Base-by-base conservation (phyloP, 441 rosid species). In the Geranium incanum region DNA sequence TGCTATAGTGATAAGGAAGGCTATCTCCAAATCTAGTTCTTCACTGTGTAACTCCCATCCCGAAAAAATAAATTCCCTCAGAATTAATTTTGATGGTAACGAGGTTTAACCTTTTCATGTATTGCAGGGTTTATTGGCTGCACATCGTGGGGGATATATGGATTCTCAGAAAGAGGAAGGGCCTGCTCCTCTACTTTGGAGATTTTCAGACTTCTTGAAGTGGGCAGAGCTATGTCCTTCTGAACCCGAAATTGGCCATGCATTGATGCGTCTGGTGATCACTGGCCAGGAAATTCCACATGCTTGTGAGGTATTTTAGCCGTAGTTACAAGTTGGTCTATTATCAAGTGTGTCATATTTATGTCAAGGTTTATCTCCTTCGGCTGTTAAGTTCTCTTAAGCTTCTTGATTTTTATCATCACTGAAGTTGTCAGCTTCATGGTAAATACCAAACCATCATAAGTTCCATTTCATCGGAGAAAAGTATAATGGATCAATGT, bases 141-240 rank as follows among this genome's bases (percentile, higher is more conserved):
- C 98, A 65, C 99, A 95, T 82, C 96, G 97, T 69, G 99, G 98
- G 75, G 99, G 98, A 45, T 95, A 95, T 78, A 88, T 95, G 80
- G 97, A 92, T 81, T 87, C 92, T 77, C 99, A 92, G 77, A 88
- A 88, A 80, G 98, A 95, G 77, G 98, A 95, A 85, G 99, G 99
- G 45, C 98, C 98, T 11, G 91, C 99, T 83, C 99, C 99, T 74
- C 79, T 93, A 28, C 69, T 95, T 78, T 93, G 98, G 98, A 88
- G 99, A 86, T 89, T 89, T 83, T 89, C 96, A n/a, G 98, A 95
- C 84, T 93, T 95, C 84, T 82, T 91, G 75, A 95, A 86, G 74
- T 93, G 99, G 99, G 96, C 99, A 1, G 94, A 91, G 84, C 94
- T 95, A 77, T 95, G 98, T 81, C 96, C 99, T 74, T 91, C 98